phyloP scores from a whole-genome alignment of 495 filamentous ascomycete species.

The Xylaria acuta region DNA sequence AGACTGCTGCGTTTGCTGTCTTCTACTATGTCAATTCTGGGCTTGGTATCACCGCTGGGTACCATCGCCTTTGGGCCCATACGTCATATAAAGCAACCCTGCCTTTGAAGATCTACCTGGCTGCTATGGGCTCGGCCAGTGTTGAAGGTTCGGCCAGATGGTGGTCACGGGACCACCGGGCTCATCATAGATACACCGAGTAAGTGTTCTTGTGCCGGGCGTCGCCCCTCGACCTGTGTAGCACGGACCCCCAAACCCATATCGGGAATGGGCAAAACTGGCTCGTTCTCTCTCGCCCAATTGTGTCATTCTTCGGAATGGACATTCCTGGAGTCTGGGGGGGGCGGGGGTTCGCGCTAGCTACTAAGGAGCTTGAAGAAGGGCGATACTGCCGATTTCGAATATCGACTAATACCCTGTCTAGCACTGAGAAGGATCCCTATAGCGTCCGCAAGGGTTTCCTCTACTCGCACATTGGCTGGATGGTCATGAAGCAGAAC shows the following conservation, averaged over 20 bases:
- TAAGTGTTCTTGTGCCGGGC: not conserved
- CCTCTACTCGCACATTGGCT: slow-evolving; percentile 93
- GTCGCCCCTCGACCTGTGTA: not conserved
- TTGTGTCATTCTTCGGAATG: not conserved
- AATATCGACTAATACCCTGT: not conserved
- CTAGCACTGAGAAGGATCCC: slow-evolving; percentile 89
- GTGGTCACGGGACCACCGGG: slow-evolving; percentile 96
- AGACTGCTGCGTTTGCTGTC: slow-evolving; percentile 83
- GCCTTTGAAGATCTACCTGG: slow-evolving; percentile 91
- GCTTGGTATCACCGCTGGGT: slow-evolving; percentile 87
- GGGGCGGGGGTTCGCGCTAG: not conserved
- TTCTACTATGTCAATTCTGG: slow-evolving; percentile 93
- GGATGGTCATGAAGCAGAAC: slow-evolving; percentile 95
- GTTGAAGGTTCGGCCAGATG: slow-evolving; percentile 96
- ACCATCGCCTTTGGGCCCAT: slow-evolving; percentile 95
- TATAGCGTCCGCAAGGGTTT: slow-evolving; percentile 99
- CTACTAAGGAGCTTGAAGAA: not conserved
- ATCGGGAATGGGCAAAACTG: not conserved
- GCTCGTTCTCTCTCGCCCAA: no score
- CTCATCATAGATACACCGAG: slow-evolving; percentile 98
- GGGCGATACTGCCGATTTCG: not conserved
- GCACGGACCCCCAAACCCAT: not conserved
- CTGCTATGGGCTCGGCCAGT: slow-evolving; percentile 89
- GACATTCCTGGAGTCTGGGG: not conserved
- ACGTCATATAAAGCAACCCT: slow-evolving; percentile 89